phyloP scores from a whole-genome alignment of 2,329 filamentous ascomycete genomes.

The Echinosphaeria canescens region DNA sequence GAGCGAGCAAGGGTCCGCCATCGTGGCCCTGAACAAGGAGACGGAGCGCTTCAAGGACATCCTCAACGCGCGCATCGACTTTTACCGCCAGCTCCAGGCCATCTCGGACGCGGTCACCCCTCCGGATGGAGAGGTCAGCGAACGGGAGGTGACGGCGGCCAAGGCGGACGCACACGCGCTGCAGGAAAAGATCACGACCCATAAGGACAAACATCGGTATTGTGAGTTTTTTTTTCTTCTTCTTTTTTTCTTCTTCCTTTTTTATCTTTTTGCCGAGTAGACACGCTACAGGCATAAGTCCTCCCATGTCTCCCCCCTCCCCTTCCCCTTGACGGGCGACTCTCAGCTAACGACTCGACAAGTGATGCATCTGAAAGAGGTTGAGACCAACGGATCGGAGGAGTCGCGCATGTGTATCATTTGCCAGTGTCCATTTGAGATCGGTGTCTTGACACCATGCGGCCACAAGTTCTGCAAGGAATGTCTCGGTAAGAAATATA shows the following conservation, averaged over 20 bases:
- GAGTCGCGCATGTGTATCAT: constrained; percentile 63
- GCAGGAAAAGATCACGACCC: constrained; percentile 33
- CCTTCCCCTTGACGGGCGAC: too few species aligned
- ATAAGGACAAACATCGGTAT: constrained; percentile 59
- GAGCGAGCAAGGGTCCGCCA: constrained; percentile 25
- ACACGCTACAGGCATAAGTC: too few species aligned
- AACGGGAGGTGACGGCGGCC: constrained; percentile 20
- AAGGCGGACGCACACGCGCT: constrained; percentile 24
- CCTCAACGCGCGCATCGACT: constrained; percentile 75
- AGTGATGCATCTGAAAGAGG: constrained; percentile 30
- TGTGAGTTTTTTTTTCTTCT: constrained; percentile 14
- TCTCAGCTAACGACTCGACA: constrained; percentile 5
- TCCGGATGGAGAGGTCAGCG: constrained; percentile 40
- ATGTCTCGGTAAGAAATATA: too few species aligned
- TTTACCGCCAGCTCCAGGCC: constrained; percentile 73
- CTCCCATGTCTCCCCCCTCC: too few species aligned
- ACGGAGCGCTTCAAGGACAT: constrained; percentile 52
- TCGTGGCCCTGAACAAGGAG: constrained; percentile 37
- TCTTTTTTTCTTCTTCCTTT: too few species aligned
- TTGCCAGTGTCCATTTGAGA: constrained; percentile 54
- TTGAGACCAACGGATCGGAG: constrained; percentile 34
- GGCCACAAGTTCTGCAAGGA: constrained; percentile 86
- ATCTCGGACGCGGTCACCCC: constrained; percentile 77
- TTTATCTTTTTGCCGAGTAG: too few species aligned
- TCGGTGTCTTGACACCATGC: constrained; percentile 69